A percentile compares a stretch with the other conserved stretches of the same genome.
Conservation (phyloP, 2,329 filamentous ascomycete genomes). For the Xenoacremonium recifei region DNA sequence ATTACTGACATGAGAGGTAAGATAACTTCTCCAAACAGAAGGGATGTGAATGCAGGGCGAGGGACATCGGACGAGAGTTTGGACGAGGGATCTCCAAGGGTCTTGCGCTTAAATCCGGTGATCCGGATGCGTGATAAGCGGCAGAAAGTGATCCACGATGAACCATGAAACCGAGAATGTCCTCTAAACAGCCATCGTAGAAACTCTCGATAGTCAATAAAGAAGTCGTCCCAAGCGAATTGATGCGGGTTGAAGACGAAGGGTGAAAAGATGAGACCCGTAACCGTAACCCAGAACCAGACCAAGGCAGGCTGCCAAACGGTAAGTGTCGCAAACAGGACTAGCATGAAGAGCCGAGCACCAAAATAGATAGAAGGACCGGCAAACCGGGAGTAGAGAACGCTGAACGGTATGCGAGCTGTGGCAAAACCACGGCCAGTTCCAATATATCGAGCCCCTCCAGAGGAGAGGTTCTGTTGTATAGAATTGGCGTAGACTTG, state of each 20-base stretch:
- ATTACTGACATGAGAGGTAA: conserved; percentile 78
- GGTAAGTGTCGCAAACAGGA: conserved; percentile 89
- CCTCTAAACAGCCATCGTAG: conserved; percentile 95
- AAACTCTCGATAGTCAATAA: conserved; percentile 99
- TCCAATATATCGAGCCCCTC: conserved; percentile 96
- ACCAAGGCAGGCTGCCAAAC: conserved; percentile 86
- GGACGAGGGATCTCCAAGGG: conserved; percentile 84
- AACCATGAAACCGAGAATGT: conserved; percentile 94
- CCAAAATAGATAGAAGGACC: conserved; percentile 96
- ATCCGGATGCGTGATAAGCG: conserved; percentile 92
- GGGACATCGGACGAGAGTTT: conserved; percentile 93
- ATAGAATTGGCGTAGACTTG: conserved; percentile 98
- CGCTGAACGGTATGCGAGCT: conserved; percentile 94
- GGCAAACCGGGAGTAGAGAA: conserved; percentile 94
- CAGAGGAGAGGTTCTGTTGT: conserved; percentile 90
- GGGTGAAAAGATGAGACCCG: conserved; percentile 85
- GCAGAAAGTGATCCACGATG: conserved; percentile 97
- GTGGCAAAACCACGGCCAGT: conserved; percentile 99
- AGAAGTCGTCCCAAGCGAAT: conserved; percentile 98
- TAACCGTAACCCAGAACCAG: conserved; percentile 94
- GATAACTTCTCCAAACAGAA: conserved; percentile 89
- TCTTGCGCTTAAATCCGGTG: conserved; percentile 97
- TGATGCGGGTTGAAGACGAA: conserved; percentile 99
- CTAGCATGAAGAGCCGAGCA: conserved; percentile 85
- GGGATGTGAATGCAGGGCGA: conserved; percentile 82